Evolutionary conservation across 257 asterid species (phyloP).

Genomic region (Asclepias syriaca): DNA sequence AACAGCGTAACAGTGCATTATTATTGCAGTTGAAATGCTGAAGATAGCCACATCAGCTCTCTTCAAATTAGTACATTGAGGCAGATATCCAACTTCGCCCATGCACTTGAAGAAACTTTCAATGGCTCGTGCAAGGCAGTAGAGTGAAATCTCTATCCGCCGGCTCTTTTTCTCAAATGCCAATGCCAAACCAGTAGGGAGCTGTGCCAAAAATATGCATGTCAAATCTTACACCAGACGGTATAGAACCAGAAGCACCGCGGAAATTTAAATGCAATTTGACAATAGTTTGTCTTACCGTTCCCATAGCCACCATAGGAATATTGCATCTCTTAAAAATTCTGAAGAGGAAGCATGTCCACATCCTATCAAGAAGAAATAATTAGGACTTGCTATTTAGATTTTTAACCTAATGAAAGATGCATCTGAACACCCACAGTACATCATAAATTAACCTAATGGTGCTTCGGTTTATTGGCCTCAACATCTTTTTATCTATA

Average conservation of each 20-base stretch:
- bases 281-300: conserved; percentile 38
- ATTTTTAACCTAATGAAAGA: not conserved
- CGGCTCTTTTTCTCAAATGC: conserved; percentile 95
- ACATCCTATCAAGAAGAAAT: conserved; percentile 45
- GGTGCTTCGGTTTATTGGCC: not conserved
- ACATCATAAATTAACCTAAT: not conserved
- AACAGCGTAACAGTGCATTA: conserved; percentile 95
- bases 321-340: conserved; percentile 70
- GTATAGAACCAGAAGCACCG: not conserved
- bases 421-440: not conserved
- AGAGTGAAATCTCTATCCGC: conserved; percentile 86
- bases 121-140: conserved; percentile 86
- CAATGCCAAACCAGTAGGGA: conserved; percentile 89
- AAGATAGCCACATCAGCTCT: conserved; percentile 76
- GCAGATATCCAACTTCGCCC: conserved; percentile 67
- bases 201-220: conserved; percentile 39
- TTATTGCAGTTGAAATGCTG: conserved; percentile 82
- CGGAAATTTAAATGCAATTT: not conserved
- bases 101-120: conserved; percentile 92
- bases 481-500: not conserved
- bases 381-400: not conserved
- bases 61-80: conserved; percentile 47
- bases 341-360: conserved; percentile 90
- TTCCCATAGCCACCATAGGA: conserved; percentile 81
- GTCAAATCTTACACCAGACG: conserved; percentile 8